Percentiles rank a stretch among this genome's conserved stretches.
Conservation (phyloP, 495 filamentous ascomycete species). For the Penicillium lividum region DNA sequence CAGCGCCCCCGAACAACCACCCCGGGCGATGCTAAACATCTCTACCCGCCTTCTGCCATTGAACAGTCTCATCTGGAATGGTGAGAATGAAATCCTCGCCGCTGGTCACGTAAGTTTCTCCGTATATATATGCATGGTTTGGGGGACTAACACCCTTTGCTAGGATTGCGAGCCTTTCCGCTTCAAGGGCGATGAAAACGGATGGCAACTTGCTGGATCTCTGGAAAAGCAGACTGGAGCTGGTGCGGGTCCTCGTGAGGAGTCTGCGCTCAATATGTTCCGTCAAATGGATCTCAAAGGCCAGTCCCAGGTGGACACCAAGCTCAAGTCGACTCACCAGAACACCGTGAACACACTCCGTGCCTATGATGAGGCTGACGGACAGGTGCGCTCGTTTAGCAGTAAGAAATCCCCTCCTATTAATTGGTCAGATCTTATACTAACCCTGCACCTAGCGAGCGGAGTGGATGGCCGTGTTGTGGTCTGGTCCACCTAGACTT, state of each 20-base stretch:
- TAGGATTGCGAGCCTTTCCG: conserved; percentile 92
- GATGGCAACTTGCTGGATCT: conserved; percentile 85
- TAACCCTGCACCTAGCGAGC: conserved; percentile 63
- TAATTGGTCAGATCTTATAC: conserved; percentile 18
- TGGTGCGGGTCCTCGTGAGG: conserved; percentile 64
- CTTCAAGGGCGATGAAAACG: conserved; percentile 75
- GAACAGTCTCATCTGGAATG: conserved; percentile 87
- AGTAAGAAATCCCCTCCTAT: conserved; percentile 59
- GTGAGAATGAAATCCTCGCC: conserved; percentile 90
- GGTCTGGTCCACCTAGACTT: conserved; percentile 59
- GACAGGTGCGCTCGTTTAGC: conserved; percentile 75
- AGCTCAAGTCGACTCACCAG: conserved; percentile 94
- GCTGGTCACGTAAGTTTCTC: conserved; percentile 71
- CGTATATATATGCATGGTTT: neutral
- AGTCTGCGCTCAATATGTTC: conserved; percentile 97
- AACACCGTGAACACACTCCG: conserved; percentile 90
- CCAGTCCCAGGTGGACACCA: conserved; percentile 82
- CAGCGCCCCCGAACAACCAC: conserved; percentile 86
- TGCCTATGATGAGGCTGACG: conserved; percentile 66
- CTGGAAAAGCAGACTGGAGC: conserved; percentile 64
- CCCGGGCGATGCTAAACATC: conserved; percentile 82
- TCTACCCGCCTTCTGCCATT: conserved; percentile 88
- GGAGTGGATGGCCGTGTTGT: conserved; percentile 95
- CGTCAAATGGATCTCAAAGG: conserved; percentile 97
- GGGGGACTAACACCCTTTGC: conserved; percentile 11